Base-by-base conservation (phyloP, 192 early-diverging fungal species). In the Entrophospora sp. region DNA sequence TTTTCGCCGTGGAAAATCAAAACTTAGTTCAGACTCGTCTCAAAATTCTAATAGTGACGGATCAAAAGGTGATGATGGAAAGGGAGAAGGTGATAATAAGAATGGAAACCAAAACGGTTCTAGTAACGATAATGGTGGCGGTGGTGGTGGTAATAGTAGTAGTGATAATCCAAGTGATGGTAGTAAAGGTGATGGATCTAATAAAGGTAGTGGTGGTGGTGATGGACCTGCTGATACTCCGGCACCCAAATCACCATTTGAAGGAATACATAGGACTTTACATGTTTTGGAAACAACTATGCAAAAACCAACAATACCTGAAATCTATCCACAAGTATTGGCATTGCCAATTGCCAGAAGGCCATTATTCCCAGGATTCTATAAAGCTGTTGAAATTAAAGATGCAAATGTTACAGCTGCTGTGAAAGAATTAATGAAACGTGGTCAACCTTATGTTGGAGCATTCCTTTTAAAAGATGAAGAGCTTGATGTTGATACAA, bases 301-400 rank as follows among this genome's bases (percentile, higher is more conserved):
- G 18, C 81, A 87, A 69, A 88, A 87, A 68, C 87, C 87, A 12
- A 83, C 88, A 6, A 88, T 96, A 7, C 95, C 95, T 5, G 91
- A 93, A 37, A 84, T 88, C 44, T 98, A 96, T 69, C 91, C 96
- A 5, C 92, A 96, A 65, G 87, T 97, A 0, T 79, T 99, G 67
- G 92, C 94, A 20, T 80, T 98, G 31, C 96, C 96, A 0, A 89
- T 98, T 57, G 90, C 92, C 16, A 80, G 92, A 9, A 82, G 96
- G 24, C 94, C 94, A 18, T 75, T 98, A 22, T 98, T 98, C 66
- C 96, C 96, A 20, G 95, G 94, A 27, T 94, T 96, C 71, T 99
- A 96, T 81, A 99, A 99, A 78, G 92, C 95, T 5, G 87, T 99
- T 25, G 93, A 94, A 25, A 93, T 99, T 60, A 94, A 95, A 73